These are phyloP conservation scores for Sporothrix protearum DNA, from an alignment of 2,329 filamentous ascomycete species.

Conservation along the genomic window DNA sequence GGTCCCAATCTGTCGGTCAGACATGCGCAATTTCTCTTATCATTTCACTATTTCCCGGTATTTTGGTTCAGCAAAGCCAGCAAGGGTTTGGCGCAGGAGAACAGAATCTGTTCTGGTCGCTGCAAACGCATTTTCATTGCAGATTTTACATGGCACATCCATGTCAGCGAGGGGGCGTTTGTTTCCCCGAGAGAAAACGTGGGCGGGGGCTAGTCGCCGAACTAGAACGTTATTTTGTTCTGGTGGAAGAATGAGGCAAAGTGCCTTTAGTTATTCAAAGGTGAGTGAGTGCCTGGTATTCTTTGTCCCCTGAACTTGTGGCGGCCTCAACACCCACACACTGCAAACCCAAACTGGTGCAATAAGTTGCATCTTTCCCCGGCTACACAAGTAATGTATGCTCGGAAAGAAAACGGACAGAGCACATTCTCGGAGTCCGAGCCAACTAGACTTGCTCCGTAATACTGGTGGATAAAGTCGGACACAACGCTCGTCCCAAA, in stretches of 20 bases:
- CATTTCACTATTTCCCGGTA: not conserved
- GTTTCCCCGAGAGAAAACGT: constrained; percentile 5
- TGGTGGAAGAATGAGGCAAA: not conserved
- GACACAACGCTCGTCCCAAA: not conserved
- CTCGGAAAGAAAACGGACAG: not conserved
- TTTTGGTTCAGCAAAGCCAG: constrained; percentile 15
- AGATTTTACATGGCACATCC: constrained; percentile 18
- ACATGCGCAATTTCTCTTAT: constrained; percentile 13
- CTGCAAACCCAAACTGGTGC: not conserved
- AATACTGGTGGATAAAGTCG: no score
- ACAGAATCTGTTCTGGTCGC: constrained; percentile 1
- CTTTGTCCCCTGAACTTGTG: constrained; percentile 4
- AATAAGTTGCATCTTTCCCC: not conserved
- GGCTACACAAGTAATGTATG: not conserved
- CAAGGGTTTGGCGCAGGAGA: not conserved
- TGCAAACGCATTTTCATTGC: not conserved
- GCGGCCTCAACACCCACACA: not conserved
- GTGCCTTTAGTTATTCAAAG: not conserved
- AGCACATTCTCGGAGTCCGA: not conserved
- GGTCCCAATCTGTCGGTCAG: not conserved
- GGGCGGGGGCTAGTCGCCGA: not conserved
- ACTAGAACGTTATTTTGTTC: constrained; percentile 9
- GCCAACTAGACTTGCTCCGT: not conserved
- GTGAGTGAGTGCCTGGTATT: not conserved
- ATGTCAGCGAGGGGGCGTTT: not conserved